These are phyloP conservation scores for Psilocybe azurescens DNA, from an alignment of 768 basidiomycete species.

Conservation along the genomic window DNA sequence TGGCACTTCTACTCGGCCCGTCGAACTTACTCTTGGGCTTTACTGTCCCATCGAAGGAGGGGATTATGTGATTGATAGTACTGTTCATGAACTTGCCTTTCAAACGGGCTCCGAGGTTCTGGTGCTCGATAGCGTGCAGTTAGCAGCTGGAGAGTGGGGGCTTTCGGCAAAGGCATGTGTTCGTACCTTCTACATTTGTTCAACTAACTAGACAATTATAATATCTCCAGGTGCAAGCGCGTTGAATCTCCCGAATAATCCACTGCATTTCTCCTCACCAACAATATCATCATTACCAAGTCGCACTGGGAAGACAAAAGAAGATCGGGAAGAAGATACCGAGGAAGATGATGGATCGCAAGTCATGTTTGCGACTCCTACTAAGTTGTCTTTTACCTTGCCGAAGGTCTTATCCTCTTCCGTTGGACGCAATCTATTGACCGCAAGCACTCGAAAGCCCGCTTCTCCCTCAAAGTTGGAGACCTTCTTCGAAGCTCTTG, in stretches of 20 bases:
- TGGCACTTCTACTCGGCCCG: conserved; percentile 46
- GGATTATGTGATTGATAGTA: conserved; percentile 79
- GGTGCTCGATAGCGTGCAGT: conserved; percentile 80
- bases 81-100: conserved; percentile 78
- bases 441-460: conserved; percentile 46
- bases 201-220: not conserved
- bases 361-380: conserved; percentile 34
- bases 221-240: conserved; percentile 62
- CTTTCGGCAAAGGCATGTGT: conserved; percentile 74
- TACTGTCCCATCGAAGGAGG: conserved; percentile 90
- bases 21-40: conserved; percentile 84
- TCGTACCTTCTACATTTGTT: not conserved
- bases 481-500: conserved; percentile 76
- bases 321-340: conserved; percentile 48
- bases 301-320: conserved; percentile 25
- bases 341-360: conserved; percentile 35
- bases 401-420: conserved; percentile 42
- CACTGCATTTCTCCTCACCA: conserved; percentile 65
- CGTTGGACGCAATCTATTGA: conserved; percentile 44
- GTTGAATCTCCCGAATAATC: conserved; percentile 73
- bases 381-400: conserved; percentile 46
- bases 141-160: conserved; percentile 88
- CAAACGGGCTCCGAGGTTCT: conserved; percentile 81
- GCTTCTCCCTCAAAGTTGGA: conserved; percentile 62
- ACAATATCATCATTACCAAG: conserved; percentile 23